Evolutionary conservation across 2,329 filamentous ascomycete genomes (phyloP).

Genomic region (Paecilomyces sp.): DNA sequence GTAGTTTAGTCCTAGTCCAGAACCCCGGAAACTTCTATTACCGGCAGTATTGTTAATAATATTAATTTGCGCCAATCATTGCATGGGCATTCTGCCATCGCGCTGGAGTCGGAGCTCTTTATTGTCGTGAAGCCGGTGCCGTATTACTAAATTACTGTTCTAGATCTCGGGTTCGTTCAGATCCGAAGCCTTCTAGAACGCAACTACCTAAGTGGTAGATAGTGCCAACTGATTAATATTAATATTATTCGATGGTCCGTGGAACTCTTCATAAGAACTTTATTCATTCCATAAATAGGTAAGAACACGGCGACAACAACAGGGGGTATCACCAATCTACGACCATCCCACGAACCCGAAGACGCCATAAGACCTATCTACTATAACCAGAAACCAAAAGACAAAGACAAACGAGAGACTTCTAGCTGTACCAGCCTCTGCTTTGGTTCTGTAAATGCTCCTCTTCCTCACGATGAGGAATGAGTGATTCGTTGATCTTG

Average conservation of each 20-base stretch:
- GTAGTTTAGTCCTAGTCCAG: neutral
- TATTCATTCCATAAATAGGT: neutral
- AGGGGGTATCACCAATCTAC: constrained; percentile 1
- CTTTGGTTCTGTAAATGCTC: constrained; percentile 45
- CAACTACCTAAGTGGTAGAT: neutral
- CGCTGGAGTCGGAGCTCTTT: neutral
- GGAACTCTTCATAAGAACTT: neutral
- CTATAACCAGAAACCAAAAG: neutral
- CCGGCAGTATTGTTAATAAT: neutral
- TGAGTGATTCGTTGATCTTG: constrained; percentile 70
- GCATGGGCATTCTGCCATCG: neutral
- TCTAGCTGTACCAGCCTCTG: constrained; percentile 60
- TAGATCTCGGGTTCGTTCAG: neutral
- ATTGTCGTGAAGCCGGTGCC: neutral
- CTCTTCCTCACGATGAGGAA: constrained; percentile 68
- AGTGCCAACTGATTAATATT: neutral
- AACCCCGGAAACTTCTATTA: too few species aligned
- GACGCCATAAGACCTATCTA: neutral
- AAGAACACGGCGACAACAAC: neutral
- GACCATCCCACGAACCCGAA: neutral
- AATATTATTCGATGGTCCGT: neutral
- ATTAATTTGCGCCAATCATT: neutral
- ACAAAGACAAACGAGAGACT: neutral
- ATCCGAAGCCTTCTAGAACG: neutral
- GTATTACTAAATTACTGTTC: neutral